Base-by-base conservation (phyloP, 1,284 basidiomycete species). In the Sanguinoderma infundibulare region DNA sequence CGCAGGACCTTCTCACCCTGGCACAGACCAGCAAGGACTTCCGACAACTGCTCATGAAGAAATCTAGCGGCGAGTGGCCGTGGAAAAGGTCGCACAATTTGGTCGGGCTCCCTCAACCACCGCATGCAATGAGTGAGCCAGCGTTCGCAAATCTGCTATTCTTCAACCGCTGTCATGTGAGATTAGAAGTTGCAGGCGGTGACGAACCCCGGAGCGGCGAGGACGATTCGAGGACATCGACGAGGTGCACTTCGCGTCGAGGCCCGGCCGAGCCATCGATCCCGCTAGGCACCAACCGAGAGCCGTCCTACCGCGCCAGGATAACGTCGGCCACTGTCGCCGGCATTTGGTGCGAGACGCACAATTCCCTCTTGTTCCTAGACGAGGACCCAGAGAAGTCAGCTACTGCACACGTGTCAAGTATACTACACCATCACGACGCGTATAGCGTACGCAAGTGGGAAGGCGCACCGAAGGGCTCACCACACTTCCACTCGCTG, bases 141-240 rank as follows among this genome's bases (percentile, higher is more conserved):
- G 61, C 68, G 52, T 74, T 70, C 44, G 67, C 67, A 1, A 52
- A 65, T 30, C 56, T 73, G 30, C 46, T 66, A 2, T 74, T 75
- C 47, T 60, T 67, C 34, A 59, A 42, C 17, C 60, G 67, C 51
- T 69, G 69, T 38, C 63, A 64, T 55, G 72, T 73, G 51, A 49
- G 46, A 28, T 17, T n/a, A 2, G 34, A 9, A 8, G 12, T 34
- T 12, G 34, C 12, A 34, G 34, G 34, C 34, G 3, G 8, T 12
- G 34, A 34, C 1, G n/a, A n/a, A n/a, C n/a, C n/a, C n/a, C n/a
- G n/a, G n/a, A n/a, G n/a, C n/a, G n/a, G n/a, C n/a, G n/a, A 26
- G 6, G 22, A 44, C 20, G 22, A 24, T 14, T 44, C 24, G 2
- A 6, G n/a, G n/a, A n/a, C n/a, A n/a, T n/a, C n/a, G n/a, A n/a